These are phyloP conservation scores for fission yeast (Schizosaccharomyces pombe) DNA, from an alignment of 805 yeast species.

Conservation along the genomic window DNA sequence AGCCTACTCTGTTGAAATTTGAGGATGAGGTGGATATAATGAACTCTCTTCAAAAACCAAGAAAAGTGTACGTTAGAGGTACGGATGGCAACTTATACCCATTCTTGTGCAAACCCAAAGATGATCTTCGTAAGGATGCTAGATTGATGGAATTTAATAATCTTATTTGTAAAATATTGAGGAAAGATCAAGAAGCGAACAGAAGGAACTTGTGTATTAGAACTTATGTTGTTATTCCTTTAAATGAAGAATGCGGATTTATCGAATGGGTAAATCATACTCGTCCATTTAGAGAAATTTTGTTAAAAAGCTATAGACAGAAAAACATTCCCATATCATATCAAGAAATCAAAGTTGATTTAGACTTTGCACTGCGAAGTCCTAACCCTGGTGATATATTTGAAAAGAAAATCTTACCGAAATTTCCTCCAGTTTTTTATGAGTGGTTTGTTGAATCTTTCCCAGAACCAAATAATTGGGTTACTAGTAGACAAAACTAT, in stretches of 20 bases:
- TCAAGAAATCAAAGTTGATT: not conserved
- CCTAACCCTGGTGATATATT: constrained; percentile 1
- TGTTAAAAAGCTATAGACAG: constrained; percentile 22
- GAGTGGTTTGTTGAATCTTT: constrained; percentile 76
- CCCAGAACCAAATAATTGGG: constrained; percentile 80
- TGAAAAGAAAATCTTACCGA: constrained; percentile 7
- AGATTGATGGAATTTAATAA: constrained; percentile 80
- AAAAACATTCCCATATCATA: constrained; percentile 16
- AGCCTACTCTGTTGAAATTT: constrained; percentile 22
- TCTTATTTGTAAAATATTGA: constrained; percentile 53
- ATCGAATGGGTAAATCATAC: constrained; percentile 75
- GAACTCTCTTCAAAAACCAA: constrained; percentile 69
- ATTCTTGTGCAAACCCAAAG: constrained; percentile 61
- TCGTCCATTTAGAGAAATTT: constrained; percentile 42
- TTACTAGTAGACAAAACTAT: constrained; percentile 46
- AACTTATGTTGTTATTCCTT: constrained; percentile 71
- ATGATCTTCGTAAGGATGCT: constrained; percentile 87
- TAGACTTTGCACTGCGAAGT: not conserved
- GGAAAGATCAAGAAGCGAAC: constrained; percentile 44
- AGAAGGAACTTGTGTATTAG: constrained; percentile 44
- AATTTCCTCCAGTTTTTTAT: constrained; percentile 46
- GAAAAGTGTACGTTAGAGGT: constrained; percentile 51
- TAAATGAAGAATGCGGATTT: constrained; percentile 68
- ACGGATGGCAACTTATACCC: constrained; percentile 53
- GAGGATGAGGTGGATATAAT: constrained; percentile 48